Percentiles rank a stretch among this genome's conserved stretches.
phyloP scores from a whole-genome alignment of 352 stramenopile genomes.

The Thraustotheca clavata region DNA sequence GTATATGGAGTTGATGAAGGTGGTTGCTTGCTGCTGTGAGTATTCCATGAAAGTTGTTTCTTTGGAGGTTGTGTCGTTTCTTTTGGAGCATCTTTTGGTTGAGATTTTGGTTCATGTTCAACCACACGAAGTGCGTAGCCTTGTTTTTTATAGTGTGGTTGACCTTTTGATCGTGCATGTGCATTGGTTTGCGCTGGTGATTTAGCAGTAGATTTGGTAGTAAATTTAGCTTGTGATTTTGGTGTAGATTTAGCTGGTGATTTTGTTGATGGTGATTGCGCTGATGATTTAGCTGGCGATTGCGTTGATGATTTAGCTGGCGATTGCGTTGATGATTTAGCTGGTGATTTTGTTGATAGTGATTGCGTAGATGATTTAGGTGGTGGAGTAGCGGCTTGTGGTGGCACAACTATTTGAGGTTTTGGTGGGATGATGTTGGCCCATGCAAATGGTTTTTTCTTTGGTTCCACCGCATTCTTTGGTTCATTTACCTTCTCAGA shows the following conservation, averaged over 20 bases:
- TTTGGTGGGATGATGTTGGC: constrained; percentile 22
- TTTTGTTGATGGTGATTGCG: background rate
- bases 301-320: background rate
- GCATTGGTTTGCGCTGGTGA: too few species aligned
- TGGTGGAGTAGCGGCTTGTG: background rate
- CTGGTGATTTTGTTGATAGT: background rate
- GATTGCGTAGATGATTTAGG: background rate
- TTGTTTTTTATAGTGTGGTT: too few species aligned
- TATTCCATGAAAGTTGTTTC: background rate
- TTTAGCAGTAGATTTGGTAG: too few species aligned
- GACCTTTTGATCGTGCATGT: too few species aligned
- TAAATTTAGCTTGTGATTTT: too few species aligned
- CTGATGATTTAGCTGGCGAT: background rate
- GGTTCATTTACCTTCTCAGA: too few species aligned
- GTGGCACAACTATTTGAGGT: background rate
- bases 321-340: background rate
- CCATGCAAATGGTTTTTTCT: constrained; percentile 5
- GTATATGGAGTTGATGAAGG: background rate
- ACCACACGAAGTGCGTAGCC: too few species aligned
- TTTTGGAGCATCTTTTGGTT: background rate
- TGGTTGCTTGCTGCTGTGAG: background rate
- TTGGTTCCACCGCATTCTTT: too few species aligned
- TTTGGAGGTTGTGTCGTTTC: background rate
- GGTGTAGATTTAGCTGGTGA: background rate
- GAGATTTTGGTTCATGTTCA: too few species aligned